Evolutionary conservation across 352 stramenopile species (phyloP).

Genomic region (Phytophthora foliorum): DNA sequence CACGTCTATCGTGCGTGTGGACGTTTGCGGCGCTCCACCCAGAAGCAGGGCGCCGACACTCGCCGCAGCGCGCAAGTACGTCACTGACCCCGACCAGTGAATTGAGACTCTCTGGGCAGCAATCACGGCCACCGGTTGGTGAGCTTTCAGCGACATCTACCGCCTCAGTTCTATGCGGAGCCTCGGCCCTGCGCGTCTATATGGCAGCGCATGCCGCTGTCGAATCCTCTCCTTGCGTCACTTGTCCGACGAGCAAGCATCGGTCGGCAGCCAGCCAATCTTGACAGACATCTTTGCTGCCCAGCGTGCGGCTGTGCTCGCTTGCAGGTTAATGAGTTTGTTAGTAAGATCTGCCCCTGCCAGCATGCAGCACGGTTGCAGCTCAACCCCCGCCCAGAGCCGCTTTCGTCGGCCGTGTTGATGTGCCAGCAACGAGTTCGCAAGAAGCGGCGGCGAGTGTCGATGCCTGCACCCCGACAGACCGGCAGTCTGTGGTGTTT

Average conservation of each 20-base stretch:
- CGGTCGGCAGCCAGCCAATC: conserved; percentile 7
- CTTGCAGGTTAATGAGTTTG: conserved; percentile 14
- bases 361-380: background rate
- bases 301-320: conserved; percentile 22
- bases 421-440: background rate
- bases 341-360: conserved; percentile 15
- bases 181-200: conserved; percentile 20
- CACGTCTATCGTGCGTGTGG: conserved; percentile 15
- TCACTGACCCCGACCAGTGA: conserved; percentile 13
- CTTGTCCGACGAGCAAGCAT: conserved; percentile 11
- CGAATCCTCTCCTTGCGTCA: background rate
- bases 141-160: conserved; percentile 20
- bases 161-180: conserved; percentile 17
- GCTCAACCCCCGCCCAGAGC: background rate
- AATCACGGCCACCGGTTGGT: conserved; percentile 10
- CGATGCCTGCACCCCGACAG: no score
- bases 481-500: background rate
- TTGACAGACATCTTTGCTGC: conserved; percentile 9
- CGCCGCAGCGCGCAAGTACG: background rate
- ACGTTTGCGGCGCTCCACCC: no score
- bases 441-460: background rate
- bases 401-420: background rate
- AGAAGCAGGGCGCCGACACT: conserved; percentile 3
- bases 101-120: conserved; percentile 3
- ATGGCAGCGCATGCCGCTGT: background rate